phyloP scores from a whole-genome alignment of 2,329 filamentous ascomycete species.

The Epichloe baconii region DNA sequence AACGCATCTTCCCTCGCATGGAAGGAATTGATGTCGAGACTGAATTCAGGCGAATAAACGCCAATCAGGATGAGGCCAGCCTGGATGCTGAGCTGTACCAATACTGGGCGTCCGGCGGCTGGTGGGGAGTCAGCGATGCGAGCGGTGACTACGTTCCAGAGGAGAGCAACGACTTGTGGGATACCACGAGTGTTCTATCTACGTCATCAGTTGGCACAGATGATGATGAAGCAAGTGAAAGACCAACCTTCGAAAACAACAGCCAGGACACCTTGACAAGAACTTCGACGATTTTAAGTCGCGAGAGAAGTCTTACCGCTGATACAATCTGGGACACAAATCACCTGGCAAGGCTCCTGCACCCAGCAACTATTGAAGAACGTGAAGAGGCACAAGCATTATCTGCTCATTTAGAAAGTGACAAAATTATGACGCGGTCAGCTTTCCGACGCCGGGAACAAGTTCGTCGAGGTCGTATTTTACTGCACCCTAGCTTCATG shows the following conservation, averaged over 20 bases:
- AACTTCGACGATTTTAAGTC: constrained; percentile 31
- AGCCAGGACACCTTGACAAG: constrained; percentile 65
- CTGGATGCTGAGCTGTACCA: constrained; percentile 65
- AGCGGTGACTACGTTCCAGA: constrained; percentile 64
- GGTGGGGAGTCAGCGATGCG: constrained; percentile 70
- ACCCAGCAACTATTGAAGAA: constrained; percentile 66
- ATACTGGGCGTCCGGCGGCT: constrained; percentile 74
- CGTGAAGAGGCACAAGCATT: constrained; percentile 70
- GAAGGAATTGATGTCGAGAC: constrained; percentile 67
- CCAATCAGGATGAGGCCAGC: constrained; percentile 42
- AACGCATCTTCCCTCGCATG: constrained; percentile 41
- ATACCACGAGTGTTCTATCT: constrained; percentile 73
- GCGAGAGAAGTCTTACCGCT: constrained; percentile 42
- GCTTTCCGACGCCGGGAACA: constrained; percentile 57
- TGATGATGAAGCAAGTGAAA: constrained; percentile 27
- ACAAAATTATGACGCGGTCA: constrained; percentile 68
- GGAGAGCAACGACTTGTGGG: constrained; percentile 45
- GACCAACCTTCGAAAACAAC: constrained; percentile 35
- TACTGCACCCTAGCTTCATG: constrained; percentile 18
- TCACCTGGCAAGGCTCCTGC: constrained; percentile 67
- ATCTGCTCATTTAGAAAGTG: constrained; percentile 62
- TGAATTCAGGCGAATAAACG: constrained; percentile 52
- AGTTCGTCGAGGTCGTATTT: constrained; percentile 54
- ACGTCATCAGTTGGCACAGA: constrained; percentile 26
- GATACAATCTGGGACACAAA: constrained; percentile 52